Conservation (phyloP, 2,329 filamentous ascomycete species). For the Apiospora phragmitis region DNA sequence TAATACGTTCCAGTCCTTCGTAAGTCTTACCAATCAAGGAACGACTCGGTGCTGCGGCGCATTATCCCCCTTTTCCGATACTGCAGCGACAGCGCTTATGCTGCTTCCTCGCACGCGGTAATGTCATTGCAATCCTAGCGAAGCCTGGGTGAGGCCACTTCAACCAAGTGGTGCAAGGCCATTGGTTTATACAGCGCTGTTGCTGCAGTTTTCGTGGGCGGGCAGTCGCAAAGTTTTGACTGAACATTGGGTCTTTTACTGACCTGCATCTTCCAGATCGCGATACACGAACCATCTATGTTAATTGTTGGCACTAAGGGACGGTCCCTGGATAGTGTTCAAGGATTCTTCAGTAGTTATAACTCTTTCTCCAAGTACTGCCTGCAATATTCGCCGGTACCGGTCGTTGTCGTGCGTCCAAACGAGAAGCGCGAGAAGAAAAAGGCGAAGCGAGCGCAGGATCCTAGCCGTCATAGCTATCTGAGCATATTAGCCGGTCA, state of each 20-base stretch:
- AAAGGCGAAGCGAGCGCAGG: constrained; percentile 79
- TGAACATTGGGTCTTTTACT: neutral
- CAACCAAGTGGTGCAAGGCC: neutral
- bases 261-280: constrained; percentile 60
- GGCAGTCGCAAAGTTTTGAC: neutral
- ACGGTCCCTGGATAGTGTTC: constrained; percentile 80
- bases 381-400: constrained; percentile 88
- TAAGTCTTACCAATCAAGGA: constrained; percentile 42
- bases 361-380: constrained; percentile 95
- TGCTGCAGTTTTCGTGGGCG: neutral
- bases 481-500: constrained; percentile 69
- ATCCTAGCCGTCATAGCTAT: constrained; percentile 76
- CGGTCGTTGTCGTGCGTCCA: constrained; percentile 88
- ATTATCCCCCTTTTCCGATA: neutral
- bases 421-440: constrained; percentile 87
- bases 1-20: constrained; percentile 86
- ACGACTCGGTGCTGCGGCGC: neutral
- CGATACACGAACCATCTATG: constrained; percentile 88
- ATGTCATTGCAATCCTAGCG: neutral
- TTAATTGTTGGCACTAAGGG: constrained; percentile 88
- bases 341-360: constrained; percentile 73
- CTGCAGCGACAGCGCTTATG: neutral
- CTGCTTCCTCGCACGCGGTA: constrained; percentile 13
- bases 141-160: neutral
- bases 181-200: neutral